Evolutionary conservation across 768 basidiomycete species (phyloP).

Genomic region (Suillus ampliporus): DNA sequence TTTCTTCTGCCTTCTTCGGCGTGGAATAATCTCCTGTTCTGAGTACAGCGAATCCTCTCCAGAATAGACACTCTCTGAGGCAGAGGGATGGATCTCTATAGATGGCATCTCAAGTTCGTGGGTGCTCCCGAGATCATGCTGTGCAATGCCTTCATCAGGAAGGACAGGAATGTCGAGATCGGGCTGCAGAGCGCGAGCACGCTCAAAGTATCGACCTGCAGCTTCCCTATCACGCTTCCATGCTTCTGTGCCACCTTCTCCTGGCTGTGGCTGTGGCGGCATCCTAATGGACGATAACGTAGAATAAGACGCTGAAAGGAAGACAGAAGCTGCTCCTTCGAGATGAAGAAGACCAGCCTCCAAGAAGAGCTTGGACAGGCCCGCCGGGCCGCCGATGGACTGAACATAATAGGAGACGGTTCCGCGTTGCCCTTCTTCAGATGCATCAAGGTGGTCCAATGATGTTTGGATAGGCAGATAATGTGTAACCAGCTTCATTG

Average conservation of each 20-base stretch:
- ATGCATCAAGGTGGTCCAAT: slow-evolving; percentile 36
- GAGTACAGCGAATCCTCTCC: slow-evolving; percentile 33
- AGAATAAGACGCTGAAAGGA: slow-evolving; percentile 75
- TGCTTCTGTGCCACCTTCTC: slow-evolving; percentile 66
- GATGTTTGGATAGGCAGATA: slow-evolving; percentile 67
- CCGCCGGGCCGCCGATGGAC: slow-evolving; percentile 67
- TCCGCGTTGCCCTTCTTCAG: slow-evolving; percentile 52
- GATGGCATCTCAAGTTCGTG: slow-evolving; percentile 72
- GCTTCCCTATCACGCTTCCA: slow-evolving; percentile 79
- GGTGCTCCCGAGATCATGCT: slow-evolving; percentile 28
- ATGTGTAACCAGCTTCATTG: slow-evolving; percentile 76
- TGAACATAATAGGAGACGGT: slow-evolving; percentile 66
- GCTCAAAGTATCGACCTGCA: slow-evolving; percentile 75
- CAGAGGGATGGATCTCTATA: slow-evolving; percentile 51
- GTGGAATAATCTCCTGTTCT: slow-evolving; percentile 38
- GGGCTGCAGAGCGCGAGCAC: slow-evolving; percentile 64
- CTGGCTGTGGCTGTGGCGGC: slow-evolving; percentile 54
- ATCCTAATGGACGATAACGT: slow-evolving; percentile 81
- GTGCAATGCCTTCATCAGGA: slow-evolving; percentile 49
- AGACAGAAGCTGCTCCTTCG: slow-evolving; percentile 77
- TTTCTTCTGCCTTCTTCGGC: slow-evolving; percentile 59
- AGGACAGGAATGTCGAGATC: slow-evolving; percentile 72
- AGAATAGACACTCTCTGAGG: slow-evolving; percentile 34
- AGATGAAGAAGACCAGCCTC: slow-evolving; percentile 81
- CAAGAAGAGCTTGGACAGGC: slow-evolving; percentile 76